Base-by-base conservation (phyloP, 2,329 filamentous ascomycete species). In the Ilyonectria sp. region DNA sequence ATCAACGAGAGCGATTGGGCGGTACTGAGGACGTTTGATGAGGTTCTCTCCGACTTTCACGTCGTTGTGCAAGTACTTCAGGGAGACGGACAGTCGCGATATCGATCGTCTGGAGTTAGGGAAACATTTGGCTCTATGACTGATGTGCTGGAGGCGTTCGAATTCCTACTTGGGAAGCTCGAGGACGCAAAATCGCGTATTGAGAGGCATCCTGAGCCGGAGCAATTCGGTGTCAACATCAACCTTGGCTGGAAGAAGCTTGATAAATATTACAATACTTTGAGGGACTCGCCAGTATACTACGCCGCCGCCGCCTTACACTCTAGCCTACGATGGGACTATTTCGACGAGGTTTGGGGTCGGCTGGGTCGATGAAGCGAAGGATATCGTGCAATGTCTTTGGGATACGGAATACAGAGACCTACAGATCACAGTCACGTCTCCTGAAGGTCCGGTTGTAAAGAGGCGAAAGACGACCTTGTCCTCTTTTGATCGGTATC, bases 31-130 rank as follows among this genome's bases (percentile, higher is more conserved):
- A 56, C 61, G 13, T 26, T 71, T 23, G 53, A 33, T 7, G 49
- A 46, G 37, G 15, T 69, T 29, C 53, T 71, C 6, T 21, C 40
- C 6, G 56, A 40, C 35, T 68, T 61, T 29, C 62, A 71, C 29
- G 52, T 60, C 44, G 55, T 55, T 7, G 59, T 69, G 13, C 65
- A 64, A 53, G 67, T 50, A 13, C 60, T 71, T 21, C 63, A 71
- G 49, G 69, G 64, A 13, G 63, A 69, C 57, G 64, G 23, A 68
- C 43, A 68, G 53, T 17, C 37, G n/a, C 64, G 69, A 11, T 69
- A 50, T 50, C 66, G 10, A 55, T 72, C 6, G 23, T 58, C 15
- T 44, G 33, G 33, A 35, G 33, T 35, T 35, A 35, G 33, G 33
- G 33, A 35, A 35, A 35, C 33, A 13, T 35, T 35, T 35, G 33